Percentiles rank a stretch among this genome's conserved stretches.
Evolutionary conservation across 2,329 filamentous ascomycete genomes (phyloP).

Genomic region (Ophiognomonia clavigignenti-juglandacearum): DNA sequence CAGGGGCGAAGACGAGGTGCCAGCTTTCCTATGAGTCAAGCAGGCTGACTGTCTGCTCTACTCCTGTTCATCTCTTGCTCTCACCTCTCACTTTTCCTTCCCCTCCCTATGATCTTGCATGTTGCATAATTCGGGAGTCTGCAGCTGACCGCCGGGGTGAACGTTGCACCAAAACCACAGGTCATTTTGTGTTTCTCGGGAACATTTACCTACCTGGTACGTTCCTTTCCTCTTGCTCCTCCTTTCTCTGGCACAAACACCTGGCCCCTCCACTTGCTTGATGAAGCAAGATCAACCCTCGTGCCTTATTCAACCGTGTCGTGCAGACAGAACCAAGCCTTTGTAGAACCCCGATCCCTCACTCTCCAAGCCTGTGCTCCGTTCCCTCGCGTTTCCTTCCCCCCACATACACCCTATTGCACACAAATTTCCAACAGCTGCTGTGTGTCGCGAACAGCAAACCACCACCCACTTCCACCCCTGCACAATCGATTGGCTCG

Average conservation of each 20-base stretch:
- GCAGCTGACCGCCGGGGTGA: constrained; percentile 25
- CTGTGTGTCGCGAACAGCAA: neutral
- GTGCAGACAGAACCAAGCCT: too few relatives aligned
- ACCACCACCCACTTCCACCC: too few relatives aligned
- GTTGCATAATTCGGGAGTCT: constrained; percentile 26
- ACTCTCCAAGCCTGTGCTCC: neutral
- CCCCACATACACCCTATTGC: neutral
- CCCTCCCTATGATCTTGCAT: constrained; percentile 23
- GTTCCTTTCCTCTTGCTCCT: constrained; percentile 21
- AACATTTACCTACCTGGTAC: constrained; percentile 82
- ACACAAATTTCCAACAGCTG: neutral
- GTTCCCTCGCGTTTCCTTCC: neutral
- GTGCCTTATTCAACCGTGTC: too few relatives aligned
- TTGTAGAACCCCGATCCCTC: constrained; percentile 1
- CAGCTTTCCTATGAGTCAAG: too few relatives aligned
- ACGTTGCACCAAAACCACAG: constrained; percentile 36
- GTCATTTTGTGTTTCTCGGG: constrained; percentile 76
- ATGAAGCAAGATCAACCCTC: too few relatives aligned
- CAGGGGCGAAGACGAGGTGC: too few relatives aligned
- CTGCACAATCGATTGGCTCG: constrained; percentile 18
- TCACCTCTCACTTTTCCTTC: constrained; percentile 1
- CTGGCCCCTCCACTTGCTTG: neutral
- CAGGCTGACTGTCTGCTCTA: too few relatives aligned
- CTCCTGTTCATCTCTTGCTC: constrained; percentile 1
- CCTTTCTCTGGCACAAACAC: neutral